A percentile compares a stretch with the other conserved stretches of the same genome.
Evolutionary conservation across 345 rosid genomes (phyloP).

Genomic region (Hirschfeldia incana): DNA sequence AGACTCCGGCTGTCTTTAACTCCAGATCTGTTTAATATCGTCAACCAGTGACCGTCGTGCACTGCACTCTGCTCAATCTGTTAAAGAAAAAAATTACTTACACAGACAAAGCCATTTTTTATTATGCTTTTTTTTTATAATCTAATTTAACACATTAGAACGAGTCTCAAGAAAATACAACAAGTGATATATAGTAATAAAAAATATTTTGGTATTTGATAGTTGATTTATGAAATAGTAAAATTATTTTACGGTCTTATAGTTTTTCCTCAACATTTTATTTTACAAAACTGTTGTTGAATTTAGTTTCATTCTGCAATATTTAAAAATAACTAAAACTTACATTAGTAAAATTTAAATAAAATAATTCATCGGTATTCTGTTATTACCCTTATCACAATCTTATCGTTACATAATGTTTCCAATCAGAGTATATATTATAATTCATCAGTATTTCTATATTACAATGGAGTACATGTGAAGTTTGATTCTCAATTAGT

Average conservation of each 20-base stretch:
- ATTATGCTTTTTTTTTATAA: neutral
- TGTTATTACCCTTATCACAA: neutral
- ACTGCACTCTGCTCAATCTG: slow-evolving; percentile 11
- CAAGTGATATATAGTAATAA: neutral
- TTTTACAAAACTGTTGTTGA: neutral
- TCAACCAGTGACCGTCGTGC: slow-evolving; percentile 19
- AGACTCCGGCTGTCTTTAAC: slow-evolving; percentile 21
- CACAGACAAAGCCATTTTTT: neutral
- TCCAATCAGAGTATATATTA: neutral
- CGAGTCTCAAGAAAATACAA: neutral
- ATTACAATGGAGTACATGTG: neutral
- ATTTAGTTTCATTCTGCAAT: neutral
- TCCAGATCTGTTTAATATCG: neutral
- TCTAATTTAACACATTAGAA: neutral
- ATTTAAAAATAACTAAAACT: neutral
- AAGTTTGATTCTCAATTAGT: neutral
- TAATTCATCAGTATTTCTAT: neutral
- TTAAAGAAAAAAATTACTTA: neutral
- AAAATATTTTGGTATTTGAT: neutral
- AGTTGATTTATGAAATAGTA: neutral
- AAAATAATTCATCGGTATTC: neutral
- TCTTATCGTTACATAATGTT: neutral
- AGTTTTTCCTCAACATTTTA: neutral
- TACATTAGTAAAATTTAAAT: too few relatives aligned
- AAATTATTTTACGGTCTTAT: neutral